Conservation (phyloP, 2,329 filamentous ascomycete species). For the Curvularia eragrostidis region DNA sequence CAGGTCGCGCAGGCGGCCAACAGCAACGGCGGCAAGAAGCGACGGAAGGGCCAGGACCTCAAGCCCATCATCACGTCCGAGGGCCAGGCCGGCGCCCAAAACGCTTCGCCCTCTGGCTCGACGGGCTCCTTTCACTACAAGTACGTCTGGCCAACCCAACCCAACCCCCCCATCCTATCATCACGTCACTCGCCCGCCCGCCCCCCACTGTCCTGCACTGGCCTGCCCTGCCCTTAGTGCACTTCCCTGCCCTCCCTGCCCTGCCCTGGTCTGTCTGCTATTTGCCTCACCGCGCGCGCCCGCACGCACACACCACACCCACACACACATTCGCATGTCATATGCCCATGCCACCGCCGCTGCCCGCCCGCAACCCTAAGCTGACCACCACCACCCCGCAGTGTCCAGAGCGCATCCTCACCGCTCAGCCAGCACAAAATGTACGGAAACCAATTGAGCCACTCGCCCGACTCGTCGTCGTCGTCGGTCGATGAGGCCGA, state of each 20-base stretch:
- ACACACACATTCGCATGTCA: not conserved
- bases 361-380: constrained; percentile 6
- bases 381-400: constrained; percentile 35
- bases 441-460: constrained; percentile 66
- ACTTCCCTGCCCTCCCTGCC: not conserved
- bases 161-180: constrained; percentile 1
- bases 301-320: not conserved
- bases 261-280: constrained; percentile 1
- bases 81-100: constrained; percentile 53
- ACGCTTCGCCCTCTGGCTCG: constrained; percentile 51
- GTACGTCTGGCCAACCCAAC: constrained; percentile 43
- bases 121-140: constrained; percentile 49
- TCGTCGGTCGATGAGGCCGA: constrained; percentile 83
- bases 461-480: constrained; percentile 78
- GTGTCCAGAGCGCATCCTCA: constrained; percentile 59
- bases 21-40: constrained; percentile 70
- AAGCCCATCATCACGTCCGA: constrained; percentile 80
- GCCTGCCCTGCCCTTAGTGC: not conserved
- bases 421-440: constrained; percentile 54
- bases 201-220: constrained; percentile 8
- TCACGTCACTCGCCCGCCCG: constrained; percentile 4
- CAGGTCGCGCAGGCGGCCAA: constrained; percentile 66
- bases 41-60: constrained; percentile 72
- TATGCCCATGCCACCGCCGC: constrained; percentile 1
- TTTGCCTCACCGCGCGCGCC: too few relatives aligned